Conservation (phyloP, 768 basidiomycete genomes). For the Tricholoma sp. region DNA sequence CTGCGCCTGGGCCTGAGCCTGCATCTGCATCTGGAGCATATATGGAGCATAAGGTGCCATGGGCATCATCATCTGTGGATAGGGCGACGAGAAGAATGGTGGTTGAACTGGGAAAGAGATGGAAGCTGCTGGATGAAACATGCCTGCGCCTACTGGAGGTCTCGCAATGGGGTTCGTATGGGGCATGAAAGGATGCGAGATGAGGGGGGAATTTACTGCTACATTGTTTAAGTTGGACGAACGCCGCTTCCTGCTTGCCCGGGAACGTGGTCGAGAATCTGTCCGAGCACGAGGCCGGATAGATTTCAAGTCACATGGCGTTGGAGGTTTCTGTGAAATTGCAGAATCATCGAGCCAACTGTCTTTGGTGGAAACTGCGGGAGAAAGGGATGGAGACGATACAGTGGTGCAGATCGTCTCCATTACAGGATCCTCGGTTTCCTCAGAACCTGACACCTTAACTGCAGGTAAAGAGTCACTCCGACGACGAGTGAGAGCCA, state of each 20-base stretch:
- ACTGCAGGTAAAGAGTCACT: constrained; percentile 33
- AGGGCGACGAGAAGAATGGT: constrained; percentile 13
- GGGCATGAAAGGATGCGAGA: constrained; percentile 7
- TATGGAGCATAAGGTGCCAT: constrained; percentile 16
- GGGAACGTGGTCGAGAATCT: constrained; percentile 13
- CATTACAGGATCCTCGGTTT: constrained; percentile 6
- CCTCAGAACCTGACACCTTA: constrained; percentile 12
- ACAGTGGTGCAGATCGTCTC: constrained; percentile 13
- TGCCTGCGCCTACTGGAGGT: not conserved
- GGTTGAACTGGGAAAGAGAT: constrained; percentile 7
- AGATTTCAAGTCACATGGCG: not conserved
- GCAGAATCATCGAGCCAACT: constrained; percentile 36
- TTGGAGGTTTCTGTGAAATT: constrained; percentile 6
- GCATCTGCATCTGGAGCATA: constrained; percentile 18
- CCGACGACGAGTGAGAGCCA: constrained; percentile 35
- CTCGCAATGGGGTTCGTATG: constrained; percentile 1
- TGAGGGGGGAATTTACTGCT: not conserved
- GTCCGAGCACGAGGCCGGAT: constrained; percentile 2
- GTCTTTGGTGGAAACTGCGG: constrained; percentile 22
- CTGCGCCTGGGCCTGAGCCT: constrained; percentile 11
- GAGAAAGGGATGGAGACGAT: constrained; percentile 21
- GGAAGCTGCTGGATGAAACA: constrained; percentile 2
- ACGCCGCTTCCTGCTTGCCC: constrained; percentile 11
- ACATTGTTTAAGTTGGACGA: constrained; percentile 11
- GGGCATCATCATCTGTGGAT: constrained; percentile 14